These are phyloP conservation scores for Lizonia empirigonia DNA, from an alignment of 2,329 filamentous ascomycete genomes.

Conservation along the genomic window DNA sequence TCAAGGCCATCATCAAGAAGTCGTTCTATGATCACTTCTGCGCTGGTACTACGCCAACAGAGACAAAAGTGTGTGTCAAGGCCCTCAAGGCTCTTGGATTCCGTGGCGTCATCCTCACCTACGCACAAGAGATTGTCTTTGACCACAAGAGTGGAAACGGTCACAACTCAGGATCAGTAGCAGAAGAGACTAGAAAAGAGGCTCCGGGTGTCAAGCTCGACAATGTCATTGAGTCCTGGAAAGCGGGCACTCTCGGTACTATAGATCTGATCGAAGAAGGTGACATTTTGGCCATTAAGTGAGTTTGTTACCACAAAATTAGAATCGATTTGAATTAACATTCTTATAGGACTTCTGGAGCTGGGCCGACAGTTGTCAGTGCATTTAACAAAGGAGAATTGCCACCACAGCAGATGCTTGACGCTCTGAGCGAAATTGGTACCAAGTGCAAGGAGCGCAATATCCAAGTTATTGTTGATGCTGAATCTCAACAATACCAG, in stretches of 20 bases:
- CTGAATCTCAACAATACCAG: conserved; percentile 55
- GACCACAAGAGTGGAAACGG: conserved; percentile 43
- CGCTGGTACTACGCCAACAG: conserved; percentile 72
- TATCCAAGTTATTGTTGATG: conserved; percentile 55
- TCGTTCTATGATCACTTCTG: conserved; percentile 93
- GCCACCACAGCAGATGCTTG: conserved; percentile 51
- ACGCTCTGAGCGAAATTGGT: conserved; percentile 52
- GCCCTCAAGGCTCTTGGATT: conserved; percentile 73
- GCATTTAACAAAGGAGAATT: conserved; percentile 46
- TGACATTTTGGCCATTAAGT: conserved; percentile 44
- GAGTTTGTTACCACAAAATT: not conserved
- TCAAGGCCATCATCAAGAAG: conserved; percentile 74
- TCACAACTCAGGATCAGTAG: conserved; percentile 18
- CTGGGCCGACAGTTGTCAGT: conserved; percentile 49
- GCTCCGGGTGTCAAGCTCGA: conserved; percentile 17
- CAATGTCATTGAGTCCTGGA: conserved; percentile 47
- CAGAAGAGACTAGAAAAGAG: conserved; percentile 15
- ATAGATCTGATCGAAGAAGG: conserved; percentile 38
- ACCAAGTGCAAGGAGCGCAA: conserved; percentile 47
- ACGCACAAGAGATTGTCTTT: conserved; percentile 70
- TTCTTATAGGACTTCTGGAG: conserved; percentile 51
- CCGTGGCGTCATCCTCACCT: conserved; percentile 81
- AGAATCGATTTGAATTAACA: conserved; percentile 16
- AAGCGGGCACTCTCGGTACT: conserved; percentile 35
- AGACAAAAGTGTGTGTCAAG: conserved; percentile 69